Conservation (phyloP, 78 protist species). For the Dictyostelium brefeldianum region DNA sequence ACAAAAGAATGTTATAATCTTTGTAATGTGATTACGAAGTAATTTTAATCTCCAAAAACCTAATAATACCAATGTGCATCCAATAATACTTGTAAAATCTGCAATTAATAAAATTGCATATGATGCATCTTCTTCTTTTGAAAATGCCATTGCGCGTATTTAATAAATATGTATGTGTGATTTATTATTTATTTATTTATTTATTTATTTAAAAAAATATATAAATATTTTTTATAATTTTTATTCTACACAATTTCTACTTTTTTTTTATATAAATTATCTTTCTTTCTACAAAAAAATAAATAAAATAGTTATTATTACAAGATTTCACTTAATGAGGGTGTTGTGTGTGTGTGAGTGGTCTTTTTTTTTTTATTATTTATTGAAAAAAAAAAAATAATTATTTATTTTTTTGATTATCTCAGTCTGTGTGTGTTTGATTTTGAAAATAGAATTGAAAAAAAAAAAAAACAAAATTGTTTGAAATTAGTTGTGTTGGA, state of each 20-base stretch:
- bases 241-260: too few species aligned
- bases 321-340: neutral
- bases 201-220: too few species aligned
- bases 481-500: neutral
- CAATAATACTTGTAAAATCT: slow-evolving; percentile 48
- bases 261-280: too few species aligned
- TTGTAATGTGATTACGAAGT: slow-evolving; percentile 57
- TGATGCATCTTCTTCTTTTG: neutral
- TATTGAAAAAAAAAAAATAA: too few species aligned
- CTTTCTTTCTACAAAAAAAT: neutral
- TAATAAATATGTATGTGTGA: neutral
- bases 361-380: too few species aligned
- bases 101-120: slow-evolving; percentile 35
- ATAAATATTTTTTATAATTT: neutral
- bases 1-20: slow-evolving; percentile 53
- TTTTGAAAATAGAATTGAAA: neutral
- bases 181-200: neutral
- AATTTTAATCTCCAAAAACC: slow-evolving; percentile 64
- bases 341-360: too few species aligned
- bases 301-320: too few species aligned
- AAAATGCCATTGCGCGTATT: neutral
- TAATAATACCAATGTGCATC: slow-evolving; percentile 16
- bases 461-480: neutral
- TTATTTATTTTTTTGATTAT: too few species aligned
- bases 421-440: neutral